Percentiles rank a stretch among this genome's conserved stretches.
These are phyloP conservation scores for Ascochyta fabae DNA, from an alignment of 2,329 filamentous ascomycete species.

Conservation along the genomic window DNA sequence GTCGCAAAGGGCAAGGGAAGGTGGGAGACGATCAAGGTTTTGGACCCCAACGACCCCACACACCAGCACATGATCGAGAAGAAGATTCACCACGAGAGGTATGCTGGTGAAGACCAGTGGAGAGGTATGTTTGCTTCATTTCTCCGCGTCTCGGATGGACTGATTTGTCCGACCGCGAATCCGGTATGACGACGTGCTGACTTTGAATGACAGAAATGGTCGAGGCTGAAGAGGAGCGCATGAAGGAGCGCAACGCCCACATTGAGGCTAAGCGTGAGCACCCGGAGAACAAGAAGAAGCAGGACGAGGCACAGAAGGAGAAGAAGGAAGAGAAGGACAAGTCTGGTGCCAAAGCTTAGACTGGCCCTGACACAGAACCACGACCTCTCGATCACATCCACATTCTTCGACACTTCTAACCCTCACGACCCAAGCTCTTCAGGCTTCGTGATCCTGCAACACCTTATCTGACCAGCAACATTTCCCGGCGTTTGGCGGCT, in stretches of 20 bases:
- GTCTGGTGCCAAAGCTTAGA: conserved; percentile 16
- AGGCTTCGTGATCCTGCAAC: neutral
- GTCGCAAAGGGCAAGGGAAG: conserved; percentile 75
- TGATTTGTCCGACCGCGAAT: conserved; percentile 17
- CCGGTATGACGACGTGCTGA: conserved; percentile 21
- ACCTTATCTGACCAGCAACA: neutral
- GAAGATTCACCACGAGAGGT: conserved; percentile 84
- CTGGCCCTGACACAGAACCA: neutral
- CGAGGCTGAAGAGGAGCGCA: conserved; percentile 73
- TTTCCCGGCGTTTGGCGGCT: conserved; percentile 28
- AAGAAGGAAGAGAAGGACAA: conserved; percentile 34
- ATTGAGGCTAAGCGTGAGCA: conserved; percentile 24
- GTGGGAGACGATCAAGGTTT: conserved; percentile 83
- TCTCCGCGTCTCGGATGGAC: neutral
- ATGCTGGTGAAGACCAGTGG: conserved; percentile 92
- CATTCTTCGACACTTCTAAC: neutral
- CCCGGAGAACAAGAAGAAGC: conserved; percentile 21
- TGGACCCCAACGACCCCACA: conserved; percentile 81
- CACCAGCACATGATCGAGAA: conserved; percentile 87
- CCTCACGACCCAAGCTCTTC: neutral
- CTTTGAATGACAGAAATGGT: conserved; percentile 72
- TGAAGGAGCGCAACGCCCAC: conserved; percentile 57
- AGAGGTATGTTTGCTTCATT: conserved; percentile 64
- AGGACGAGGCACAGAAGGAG: conserved; percentile 24
- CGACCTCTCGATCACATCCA: neutral